Conservation (phyloP, 345 rosid species). For the Eutrema japonicum region DNA sequence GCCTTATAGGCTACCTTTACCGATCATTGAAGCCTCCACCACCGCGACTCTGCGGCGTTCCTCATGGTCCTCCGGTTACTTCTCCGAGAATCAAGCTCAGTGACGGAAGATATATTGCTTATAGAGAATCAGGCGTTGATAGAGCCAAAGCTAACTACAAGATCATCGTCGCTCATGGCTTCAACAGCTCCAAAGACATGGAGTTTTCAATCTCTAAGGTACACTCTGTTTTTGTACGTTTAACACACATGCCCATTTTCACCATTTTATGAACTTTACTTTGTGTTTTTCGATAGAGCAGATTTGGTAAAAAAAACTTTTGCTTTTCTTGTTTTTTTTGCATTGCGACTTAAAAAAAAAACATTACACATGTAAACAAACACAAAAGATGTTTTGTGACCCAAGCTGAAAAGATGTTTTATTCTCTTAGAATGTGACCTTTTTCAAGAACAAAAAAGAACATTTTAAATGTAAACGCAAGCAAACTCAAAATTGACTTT, state of each 20-base stretch:
- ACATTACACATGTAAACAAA: background rate
- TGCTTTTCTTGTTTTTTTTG: background rate
- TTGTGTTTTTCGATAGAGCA: no score
- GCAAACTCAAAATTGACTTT: background rate
- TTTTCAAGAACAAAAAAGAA: background rate
- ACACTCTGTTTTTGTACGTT: conserved; percentile 2
- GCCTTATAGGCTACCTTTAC: conserved; percentile 61
- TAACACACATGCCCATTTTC: background rate
- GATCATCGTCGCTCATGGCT: conserved; percentile 73
- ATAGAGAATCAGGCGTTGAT: conserved; percentile 69
- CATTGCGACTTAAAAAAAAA: background rate
- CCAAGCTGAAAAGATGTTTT: background rate
- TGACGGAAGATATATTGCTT: conserved; percentile 84
- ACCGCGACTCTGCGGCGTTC: conserved; percentile 71
- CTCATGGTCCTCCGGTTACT: conserved; percentile 67
- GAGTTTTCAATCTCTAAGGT: conserved; percentile 61
- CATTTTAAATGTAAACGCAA: background rate
- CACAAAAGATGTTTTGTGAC: background rate
- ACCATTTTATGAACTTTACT: background rate
- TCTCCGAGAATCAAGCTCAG: conserved; percentile 72
- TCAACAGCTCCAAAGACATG: conserved; percentile 63
- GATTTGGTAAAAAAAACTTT: background rate
- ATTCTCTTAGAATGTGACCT: background rate
- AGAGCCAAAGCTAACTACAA: conserved; percentile 62
- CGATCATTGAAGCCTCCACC: conserved; percentile 67